Conservation (phyloP, 2,329 filamentous ascomycete species). For the Epicoccum nigrum region DNA sequence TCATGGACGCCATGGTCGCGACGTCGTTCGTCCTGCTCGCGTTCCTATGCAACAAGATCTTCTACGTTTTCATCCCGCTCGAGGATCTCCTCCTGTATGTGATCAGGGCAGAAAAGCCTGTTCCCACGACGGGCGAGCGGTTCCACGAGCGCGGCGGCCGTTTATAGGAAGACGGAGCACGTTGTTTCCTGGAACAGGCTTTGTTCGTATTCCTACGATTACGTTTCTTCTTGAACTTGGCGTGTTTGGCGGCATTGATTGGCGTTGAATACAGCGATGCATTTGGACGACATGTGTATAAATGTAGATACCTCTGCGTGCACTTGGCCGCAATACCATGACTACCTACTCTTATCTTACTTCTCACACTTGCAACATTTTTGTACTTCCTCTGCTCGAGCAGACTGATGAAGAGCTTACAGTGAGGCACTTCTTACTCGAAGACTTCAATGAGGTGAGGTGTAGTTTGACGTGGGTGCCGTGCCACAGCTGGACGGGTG, state of each 20-base stretch:
- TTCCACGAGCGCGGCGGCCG: constrained; percentile 47
- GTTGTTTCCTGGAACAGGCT: no score
- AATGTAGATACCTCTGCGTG: constrained; percentile 2
- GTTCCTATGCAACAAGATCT: constrained; percentile 58
- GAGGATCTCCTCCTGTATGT: constrained; percentile 59
- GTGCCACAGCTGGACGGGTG: neutral
- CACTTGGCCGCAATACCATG: constrained; percentile 3
- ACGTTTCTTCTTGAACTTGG: neutral
- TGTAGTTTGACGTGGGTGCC: neutral
- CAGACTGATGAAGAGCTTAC: no score
- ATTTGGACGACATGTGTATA: constrained; percentile 8
- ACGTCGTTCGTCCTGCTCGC: constrained; percentile 56
- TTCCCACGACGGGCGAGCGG: constrained; percentile 60
- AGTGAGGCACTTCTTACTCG: no score
- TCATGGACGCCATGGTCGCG: constrained; percentile 60
- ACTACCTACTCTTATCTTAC: no score
- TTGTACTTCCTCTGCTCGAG: no score
- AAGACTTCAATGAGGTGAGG: no score
- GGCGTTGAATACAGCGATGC: constrained; percentile 15
- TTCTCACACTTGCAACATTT: no score
- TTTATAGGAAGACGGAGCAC: constrained; percentile 21
- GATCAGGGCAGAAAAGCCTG: constrained; percentile 59
- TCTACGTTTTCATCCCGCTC: constrained; percentile 58
- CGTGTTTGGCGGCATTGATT: constrained; percentile 10
- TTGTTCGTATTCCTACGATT: no score